Evolutionary conservation across 2,329 filamentous ascomycete species (phyloP), one percentile per base, ranked within the genome.

Genomic region (Waltergamsia citrina): DNA sequence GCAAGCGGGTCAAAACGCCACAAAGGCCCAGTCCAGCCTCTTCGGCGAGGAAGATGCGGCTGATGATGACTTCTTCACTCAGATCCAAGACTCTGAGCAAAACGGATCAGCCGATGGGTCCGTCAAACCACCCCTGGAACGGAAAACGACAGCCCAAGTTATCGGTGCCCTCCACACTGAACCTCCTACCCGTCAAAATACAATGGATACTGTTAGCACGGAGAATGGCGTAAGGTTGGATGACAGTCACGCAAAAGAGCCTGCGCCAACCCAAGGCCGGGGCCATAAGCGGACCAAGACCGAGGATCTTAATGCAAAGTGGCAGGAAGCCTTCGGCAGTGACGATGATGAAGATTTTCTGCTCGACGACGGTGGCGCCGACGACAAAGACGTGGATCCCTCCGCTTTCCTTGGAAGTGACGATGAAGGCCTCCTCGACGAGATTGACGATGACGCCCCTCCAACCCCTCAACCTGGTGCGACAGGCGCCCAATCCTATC

Each of bases 371-470:
- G 59, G 67, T 11, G 51, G 56, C 2, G 50, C 53, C 18, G 62
- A 62, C 22, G 43, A 39, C 8, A 50, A 55, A 20, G 67, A 67
- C 34, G 48, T 83, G 14, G 78, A 85, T 43, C 69, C 77, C 1
- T 62, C 73, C 18, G 68, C 70, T 2, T 78, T 90, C 44, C 78
- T 88, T 42, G 77, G 83, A 29, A 88, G 88, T 44, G 88, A 94
- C 52, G 84, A 85, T 43, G 83, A 88, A 48, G 87, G 85, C 1
- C 82, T 95, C 39, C 62, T 95, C 8, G 80, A 94, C 6, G 87
- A 88, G 18, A 17, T 16, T 37, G 67, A 70, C 4, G 66, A 64
- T 9, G 59, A 68, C 15, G 20, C 29, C 19, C n/a, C 19, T 2
- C 19, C 33, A 11, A 16, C 26, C 5, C 3, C 24, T 17, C 33